Evolutionary conservation across 495 filamentous ascomycete species (phyloP).

Genomic region (Podospora tetraspora): DNA sequence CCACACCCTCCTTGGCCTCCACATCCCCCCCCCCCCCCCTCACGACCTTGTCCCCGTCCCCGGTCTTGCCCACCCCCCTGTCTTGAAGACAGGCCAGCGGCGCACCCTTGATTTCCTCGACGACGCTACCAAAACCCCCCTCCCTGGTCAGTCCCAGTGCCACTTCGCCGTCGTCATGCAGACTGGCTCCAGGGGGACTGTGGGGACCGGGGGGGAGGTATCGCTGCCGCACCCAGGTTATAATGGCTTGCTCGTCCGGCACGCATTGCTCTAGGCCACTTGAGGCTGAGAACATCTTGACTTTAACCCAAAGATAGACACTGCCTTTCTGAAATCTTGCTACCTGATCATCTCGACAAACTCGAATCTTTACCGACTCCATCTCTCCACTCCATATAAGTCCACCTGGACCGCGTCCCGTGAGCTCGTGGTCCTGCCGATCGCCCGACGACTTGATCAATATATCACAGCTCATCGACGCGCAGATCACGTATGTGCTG

Average conservation of each 20-base stretch:
- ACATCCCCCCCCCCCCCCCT: slow-evolving; percentile 7
- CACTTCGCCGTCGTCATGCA: slow-evolving; percentile 19
- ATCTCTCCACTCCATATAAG: slow-evolving; percentile 24
- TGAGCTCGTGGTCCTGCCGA: slow-evolving; percentile 7
- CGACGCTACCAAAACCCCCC: slow-evolving; percentile 4
- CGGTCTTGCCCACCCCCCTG: slow-evolving; percentile 15
- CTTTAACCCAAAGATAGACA: slow-evolving; percentile 33
- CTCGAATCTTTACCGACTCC: slow-evolving; percentile 13
- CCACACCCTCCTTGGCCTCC: slow-evolving; percentile 5
- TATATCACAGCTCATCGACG: slow-evolving; percentile 1
- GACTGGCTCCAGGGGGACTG: slow-evolving; percentile 8
- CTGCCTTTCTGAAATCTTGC: slow-evolving; percentile 21
- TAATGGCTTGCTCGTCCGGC: slow-evolving; percentile 25
- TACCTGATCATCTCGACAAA: slow-evolving; percentile 24
- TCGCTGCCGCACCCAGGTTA: slow-evolving; percentile 27
- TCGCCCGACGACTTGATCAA: background rate
- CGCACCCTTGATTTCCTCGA: slow-evolving; percentile 20
- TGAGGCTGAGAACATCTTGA: slow-evolving; percentile 31
- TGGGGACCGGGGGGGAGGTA: slow-evolving; percentile 27
- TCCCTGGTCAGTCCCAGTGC: slow-evolving; percentile 15
- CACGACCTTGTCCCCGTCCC: slow-evolving; percentile 10
- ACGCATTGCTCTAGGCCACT: slow-evolving; percentile 22
- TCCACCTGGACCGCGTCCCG: slow-evolving; percentile 11
- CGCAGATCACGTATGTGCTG: slow-evolving; percentile 29
- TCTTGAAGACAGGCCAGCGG: slow-evolving; percentile 16